Conservation (phyloP, 306 rosid species). For the Cicer pinnatifidum region DNA sequence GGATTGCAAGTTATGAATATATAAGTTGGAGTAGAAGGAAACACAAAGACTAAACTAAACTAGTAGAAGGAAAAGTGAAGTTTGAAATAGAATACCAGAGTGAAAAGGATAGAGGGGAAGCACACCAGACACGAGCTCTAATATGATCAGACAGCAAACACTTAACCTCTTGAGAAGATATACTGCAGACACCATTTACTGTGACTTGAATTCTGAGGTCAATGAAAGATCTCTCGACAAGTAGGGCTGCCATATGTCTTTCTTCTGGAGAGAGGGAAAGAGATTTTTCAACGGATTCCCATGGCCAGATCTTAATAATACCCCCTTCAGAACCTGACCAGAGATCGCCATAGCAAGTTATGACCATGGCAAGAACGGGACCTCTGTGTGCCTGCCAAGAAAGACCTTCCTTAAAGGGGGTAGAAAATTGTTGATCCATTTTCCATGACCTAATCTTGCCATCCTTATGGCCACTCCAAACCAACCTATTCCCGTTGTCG, state of each 20-base stretch:
- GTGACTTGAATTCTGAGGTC: slow-evolving; percentile 90
- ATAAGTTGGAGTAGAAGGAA: slow-evolving; percentile 15
- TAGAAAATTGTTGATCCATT: slow-evolving; percentile 67
- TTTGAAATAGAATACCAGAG: slow-evolving; percentile 52
- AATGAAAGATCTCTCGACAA: slow-evolving; percentile 84
- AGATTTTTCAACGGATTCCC: slow-evolving; percentile 95
- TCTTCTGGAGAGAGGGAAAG: slow-evolving; percentile 87
- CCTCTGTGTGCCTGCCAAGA: slow-evolving; percentile 97
- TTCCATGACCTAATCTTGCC: slow-evolving; percentile 95
- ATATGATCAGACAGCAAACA: slow-evolving; percentile 70
- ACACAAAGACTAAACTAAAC: not conserved
- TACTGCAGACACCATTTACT: slow-evolving; percentile 83
- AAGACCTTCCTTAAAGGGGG: slow-evolving; percentile 94
- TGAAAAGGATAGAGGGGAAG: slow-evolving; percentile 76
- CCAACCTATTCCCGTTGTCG: slow-evolving; percentile 66
- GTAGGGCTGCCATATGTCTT: slow-evolving; percentile 94
- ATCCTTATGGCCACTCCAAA: slow-evolving; percentile 96
- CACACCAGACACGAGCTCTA: slow-evolving; percentile 87
- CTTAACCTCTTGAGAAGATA: slow-evolving; percentile 96
- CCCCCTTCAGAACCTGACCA: slow-evolving; percentile 99
- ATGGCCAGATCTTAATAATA: slow-evolving; percentile 86
- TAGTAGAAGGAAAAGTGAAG: not conserved
- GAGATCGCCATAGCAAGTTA: slow-evolving; percentile 78
- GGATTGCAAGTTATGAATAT: slow-evolving; percentile 31
- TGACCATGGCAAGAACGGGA: slow-evolving; percentile 78